Evolutionary conservation across 2,329 filamentous ascomycete genomes (phyloP).

Genomic region (Chaetomiaceae sp.): DNA sequence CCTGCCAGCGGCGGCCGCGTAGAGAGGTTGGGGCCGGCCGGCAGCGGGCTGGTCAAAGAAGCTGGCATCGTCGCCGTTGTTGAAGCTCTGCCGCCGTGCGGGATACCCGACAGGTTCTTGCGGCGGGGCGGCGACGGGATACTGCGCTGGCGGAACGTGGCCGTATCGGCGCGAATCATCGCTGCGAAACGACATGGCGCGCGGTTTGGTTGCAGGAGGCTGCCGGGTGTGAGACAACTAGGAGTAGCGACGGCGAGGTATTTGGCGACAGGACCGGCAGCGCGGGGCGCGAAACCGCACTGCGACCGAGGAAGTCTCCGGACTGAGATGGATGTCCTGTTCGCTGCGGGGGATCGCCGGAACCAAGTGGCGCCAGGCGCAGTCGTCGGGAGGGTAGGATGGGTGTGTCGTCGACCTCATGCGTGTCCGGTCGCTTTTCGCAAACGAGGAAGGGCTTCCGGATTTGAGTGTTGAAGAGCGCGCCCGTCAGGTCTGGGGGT

Average conservation of each 20-base stretch:
- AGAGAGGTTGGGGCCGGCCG: slow-evolving; percentile 25
- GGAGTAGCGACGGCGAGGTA: neutral
- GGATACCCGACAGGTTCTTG: slow-evolving; percentile 29
- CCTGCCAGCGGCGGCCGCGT: slow-evolving; percentile 28
- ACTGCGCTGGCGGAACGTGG: slow-evolving; percentile 60
- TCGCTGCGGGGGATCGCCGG: too few species aligned
- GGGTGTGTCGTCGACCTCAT: slow-evolving; percentile 6
- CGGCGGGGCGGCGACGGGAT: slow-evolving; percentile 44
- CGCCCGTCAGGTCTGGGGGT: too few species aligned
- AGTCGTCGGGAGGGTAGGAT: too few species aligned
- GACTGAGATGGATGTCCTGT: too few species aligned
- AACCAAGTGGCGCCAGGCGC: too few species aligned
- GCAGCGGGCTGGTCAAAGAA: slow-evolving; percentile 39
- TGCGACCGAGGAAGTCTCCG: too few species aligned
- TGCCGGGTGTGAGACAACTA: neutral
- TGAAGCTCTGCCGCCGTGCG: slow-evolving; percentile 62
- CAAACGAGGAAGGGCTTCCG: too few species aligned
- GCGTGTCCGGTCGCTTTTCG: too few species aligned
- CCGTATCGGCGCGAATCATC: slow-evolving; percentile 59
- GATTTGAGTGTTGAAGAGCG: too few species aligned
- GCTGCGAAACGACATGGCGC: slow-evolving; percentile 56
- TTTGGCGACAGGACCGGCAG: too few species aligned
- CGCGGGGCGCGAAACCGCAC: too few species aligned
- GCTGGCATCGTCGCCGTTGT: slow-evolving; percentile 64
- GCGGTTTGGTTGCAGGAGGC: neutral